phyloP scores from a whole-genome alignment of 2,329 filamentous ascomycete species.

The Rhinocladiella mackenziei region DNA sequence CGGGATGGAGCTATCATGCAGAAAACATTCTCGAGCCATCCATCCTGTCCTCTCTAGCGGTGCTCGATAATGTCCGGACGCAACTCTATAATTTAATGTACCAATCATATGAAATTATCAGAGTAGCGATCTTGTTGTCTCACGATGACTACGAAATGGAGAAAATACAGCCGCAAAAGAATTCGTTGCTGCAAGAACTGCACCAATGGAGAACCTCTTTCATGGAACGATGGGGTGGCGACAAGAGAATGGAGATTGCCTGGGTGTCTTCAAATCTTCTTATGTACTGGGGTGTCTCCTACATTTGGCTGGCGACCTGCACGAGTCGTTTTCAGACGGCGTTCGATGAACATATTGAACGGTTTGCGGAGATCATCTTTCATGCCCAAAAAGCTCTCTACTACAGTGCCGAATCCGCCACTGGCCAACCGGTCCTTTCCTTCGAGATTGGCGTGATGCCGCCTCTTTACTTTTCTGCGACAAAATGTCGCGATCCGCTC shows the following conservation, averaged over 20 bases:
- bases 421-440: conserved; percentile 13
- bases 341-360: conserved; percentile 16
- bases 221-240: not conserved
- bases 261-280: conserved; percentile 14
- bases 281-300: conserved; percentile 20
- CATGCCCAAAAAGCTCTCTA: conserved; percentile 12
- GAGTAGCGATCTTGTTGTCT: conserved; percentile 8
- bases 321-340: conserved; percentile 6
- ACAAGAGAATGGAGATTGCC: conserved; percentile 1
- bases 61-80: conserved; percentile 9
- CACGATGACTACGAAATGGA: conserved; percentile 10
- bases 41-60: not conserved
- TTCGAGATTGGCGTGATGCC: conserved; percentile 34
- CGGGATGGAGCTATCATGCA: conserved; percentile 7
- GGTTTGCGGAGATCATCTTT: conserved; percentile 13
- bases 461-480: conserved; percentile 35
- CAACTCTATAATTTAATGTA: conserved; percentile 16
- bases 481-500: conserved; percentile 35
- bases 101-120: conserved; percentile 15
- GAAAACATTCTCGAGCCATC: not conserved
- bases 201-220: conserved; percentile 14
- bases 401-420: not conserved
- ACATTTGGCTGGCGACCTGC: conserved; percentile 17
- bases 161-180: conserved; percentile 4
- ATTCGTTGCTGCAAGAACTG: conserved; percentile 5